Base-by-base conservation (phyloP, 129 eudicot genomes). In the Dittrichia graveolens region DNA sequence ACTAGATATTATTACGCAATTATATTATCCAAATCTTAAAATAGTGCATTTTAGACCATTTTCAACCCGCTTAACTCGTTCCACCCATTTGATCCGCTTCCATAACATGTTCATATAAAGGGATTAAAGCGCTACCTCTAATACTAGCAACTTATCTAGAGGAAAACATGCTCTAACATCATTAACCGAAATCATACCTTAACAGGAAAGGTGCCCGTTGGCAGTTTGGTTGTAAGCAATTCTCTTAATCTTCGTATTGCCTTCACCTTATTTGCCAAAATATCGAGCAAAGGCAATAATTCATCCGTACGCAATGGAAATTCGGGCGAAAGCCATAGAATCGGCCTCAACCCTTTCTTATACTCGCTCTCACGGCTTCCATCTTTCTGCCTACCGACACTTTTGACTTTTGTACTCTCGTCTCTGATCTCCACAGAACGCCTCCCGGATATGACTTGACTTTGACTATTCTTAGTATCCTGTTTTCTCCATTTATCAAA, bases 331-430 rank as follows among this genome's bases (percentile, higher is more conserved):
- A 92, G 95, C 96, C 96, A 92, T 13, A 92, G 81, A 69, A 87
- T 59, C 15, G 97, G 97, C 81, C 89, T 92, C 86, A 92, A 78
- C 9, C 97, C 96, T 83, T 92, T 92, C 81, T 92, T 92, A 69
- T 89, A 92, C 80, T 91, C 97, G 57, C 72, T 88, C 78, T 89
- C 97, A 8, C 75, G 85, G 58, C 38, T 77, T 10, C 61, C 87
- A 53, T 91, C 87, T 67, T 81, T 83, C 11, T 84, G 74, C 50
- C 79, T 73, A 75, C 71, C 71, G 46, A 39, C 3, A 61, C 78
- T 66, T 61, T 80, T 49, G 42, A 48, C 85, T 42, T 66, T 83
- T 62, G 79, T 67, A 47, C 58, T 74, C 70, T 81, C 83, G 5
- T 81, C 81, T 38, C 85, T 75, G 24, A 71, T 65, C 45, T 84